Evolutionary conservation across 2,329 filamentous ascomycete species (phyloP).

Genomic region (Alternaria longipes): DNA sequence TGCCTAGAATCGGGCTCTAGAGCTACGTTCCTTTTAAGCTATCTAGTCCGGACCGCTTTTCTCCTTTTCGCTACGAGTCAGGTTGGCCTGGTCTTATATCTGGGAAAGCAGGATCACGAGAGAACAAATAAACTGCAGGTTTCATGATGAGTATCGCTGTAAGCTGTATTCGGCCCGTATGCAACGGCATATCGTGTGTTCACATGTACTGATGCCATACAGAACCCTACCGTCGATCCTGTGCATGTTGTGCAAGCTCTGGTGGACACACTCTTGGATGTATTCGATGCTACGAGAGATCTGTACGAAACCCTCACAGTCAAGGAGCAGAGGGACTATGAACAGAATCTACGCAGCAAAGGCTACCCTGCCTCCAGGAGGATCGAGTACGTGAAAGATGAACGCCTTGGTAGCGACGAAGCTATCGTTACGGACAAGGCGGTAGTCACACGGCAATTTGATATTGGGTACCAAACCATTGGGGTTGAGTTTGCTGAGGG

Average conservation of each 20-base stretch:
- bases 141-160: slow-evolving; percentile 39
- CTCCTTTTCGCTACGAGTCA: slow-evolving; percentile 29
- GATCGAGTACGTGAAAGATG: slow-evolving; percentile 41
- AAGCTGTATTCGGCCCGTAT: slow-evolving; percentile 19
- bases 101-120: slow-evolving; percentile 14
- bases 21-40: slow-evolving; percentile 9
- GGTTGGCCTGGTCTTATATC: slow-evolving; percentile 19
- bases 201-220: slow-evolving; percentile 18
- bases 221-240: slow-evolving; percentile 39
- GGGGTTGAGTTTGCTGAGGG: slow-evolving; percentile 44
- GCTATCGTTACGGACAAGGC: slow-evolving; percentile 45
- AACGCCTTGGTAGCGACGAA: slow-evolving; percentile 35
- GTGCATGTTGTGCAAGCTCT: slow-evolving; percentile 44
- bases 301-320: slow-evolving; percentile 40
- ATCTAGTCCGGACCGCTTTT: slow-evolving; percentile 15
- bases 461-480: slow-evolving; percentile 40
- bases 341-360: slow-evolving; percentile 37
- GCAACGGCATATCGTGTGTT: neutral
- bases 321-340: slow-evolving; percentile 48
- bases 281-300: slow-evolving; percentile 49
- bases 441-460: slow-evolving; percentile 42
- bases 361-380: slow-evolving; percentile 40
- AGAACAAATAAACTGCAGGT: slow-evolving; percentile 14
- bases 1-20: slow-evolving; percentile 22
- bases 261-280: slow-evolving; percentile 43